Percentiles rank a stretch among this genome's conserved stretches.
Evolutionary conservation across 805 yeast species (phyloP).

Genomic region (Wickerhamiella allomyrinae): DNA sequence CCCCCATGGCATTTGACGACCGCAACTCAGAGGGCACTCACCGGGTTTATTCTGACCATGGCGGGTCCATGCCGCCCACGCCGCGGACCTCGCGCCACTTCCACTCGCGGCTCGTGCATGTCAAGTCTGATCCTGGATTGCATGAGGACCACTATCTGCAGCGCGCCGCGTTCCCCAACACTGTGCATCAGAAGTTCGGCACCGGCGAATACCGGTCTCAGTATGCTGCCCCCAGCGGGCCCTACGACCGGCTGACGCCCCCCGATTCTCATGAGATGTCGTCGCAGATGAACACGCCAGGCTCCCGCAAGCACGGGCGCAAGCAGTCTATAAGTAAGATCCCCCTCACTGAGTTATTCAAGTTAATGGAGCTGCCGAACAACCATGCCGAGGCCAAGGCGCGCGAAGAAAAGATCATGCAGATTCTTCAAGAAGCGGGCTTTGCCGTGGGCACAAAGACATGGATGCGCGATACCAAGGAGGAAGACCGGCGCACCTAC

Average conservation of each 20-base stretch:
- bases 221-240: no score
- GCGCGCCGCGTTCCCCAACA: no score
- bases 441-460: conserved; percentile 66
- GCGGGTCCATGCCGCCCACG: background rate
- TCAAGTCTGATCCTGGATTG: no score
- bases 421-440: conserved; percentile 35
- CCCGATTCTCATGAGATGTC: background rate
- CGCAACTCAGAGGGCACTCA: no score
- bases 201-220: no score
- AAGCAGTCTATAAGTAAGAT: conserved; percentile 26
- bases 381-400: conserved; percentile 26
- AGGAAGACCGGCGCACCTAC: conserved; percentile 34
- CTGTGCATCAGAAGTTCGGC: no score
- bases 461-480: conserved; percentile 70
- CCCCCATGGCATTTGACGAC: no score
- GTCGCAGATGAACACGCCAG: background rate
- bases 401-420: conserved; percentile 27
- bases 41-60: background rate
- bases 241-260: background rate
- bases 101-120: background rate
- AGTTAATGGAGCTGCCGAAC: conserved; percentile 26
- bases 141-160: no score
- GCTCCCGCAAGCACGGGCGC: background rate
- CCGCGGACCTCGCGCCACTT: background rate
- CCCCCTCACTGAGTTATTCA: conserved; percentile 26